Evolutionary conservation across 345 rosid genomes (phyloP), one percentile per base, ranked within the genome.

Genomic region (Crucihimalaya himalaica): DNA sequence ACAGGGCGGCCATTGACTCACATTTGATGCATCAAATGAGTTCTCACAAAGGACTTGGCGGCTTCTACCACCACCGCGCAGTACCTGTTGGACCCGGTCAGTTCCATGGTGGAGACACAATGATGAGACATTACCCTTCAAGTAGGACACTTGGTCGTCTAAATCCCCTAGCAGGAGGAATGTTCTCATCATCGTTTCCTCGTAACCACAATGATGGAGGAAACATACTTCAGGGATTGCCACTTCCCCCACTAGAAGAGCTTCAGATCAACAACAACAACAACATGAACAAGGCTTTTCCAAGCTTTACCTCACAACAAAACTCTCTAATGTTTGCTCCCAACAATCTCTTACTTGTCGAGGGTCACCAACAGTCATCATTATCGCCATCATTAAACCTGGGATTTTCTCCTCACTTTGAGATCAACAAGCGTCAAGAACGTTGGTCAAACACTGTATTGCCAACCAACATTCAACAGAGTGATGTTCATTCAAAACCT

Each of bases 121-220:
- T 35, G 37, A 79, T 81, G 75, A 81, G 92, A 64, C 77, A 89
- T 35, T 84, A 81, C 55, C 78, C 88, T 8, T 63, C 85, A 5
- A 59, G 73, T 51, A 86, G 89, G 47, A 80, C 81, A 81, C 82
- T 87, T 45, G 89, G 91, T 50, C 84, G 85, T 69, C 31, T 86
- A 74, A 88, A 85, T 48, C 74, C 92, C 35, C 82, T 89, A 31
- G 81, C 84, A 62, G 85, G 79, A 31, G 85, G 80, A 31, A 82
- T 78, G 63, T 88, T 83, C 70, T 32, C 75, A 67, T 64, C 75
- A 0, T 57, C 78, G 10, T 65, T 71, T 57, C 76, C 77, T 72
- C 73, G 77, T 51, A 66, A 77, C 39, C 80, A 81, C 70, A 81
- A 59, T 52, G 63, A 51, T 60, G 55, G 55, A 50, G 46, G 73